These are phyloP conservation scores for Fusarium sp. DNA, from an alignment of 2,329 filamentous ascomycete species.

Conservation along the genomic window DNA sequence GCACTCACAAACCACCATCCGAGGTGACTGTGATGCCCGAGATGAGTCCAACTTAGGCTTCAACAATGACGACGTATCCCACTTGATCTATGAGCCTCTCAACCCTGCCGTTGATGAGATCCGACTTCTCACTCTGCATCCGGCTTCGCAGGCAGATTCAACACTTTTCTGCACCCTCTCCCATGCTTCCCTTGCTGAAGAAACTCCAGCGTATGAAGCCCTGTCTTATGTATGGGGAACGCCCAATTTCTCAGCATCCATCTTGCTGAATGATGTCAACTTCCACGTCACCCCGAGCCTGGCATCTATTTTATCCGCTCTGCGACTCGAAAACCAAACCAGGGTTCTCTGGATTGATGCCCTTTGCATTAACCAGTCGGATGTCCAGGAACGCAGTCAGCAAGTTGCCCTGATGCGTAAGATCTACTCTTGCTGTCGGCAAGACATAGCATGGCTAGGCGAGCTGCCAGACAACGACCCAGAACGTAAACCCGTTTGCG, in stretches of 20 bases:
- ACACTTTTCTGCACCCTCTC: background rate
- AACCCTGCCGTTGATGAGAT: background rate
- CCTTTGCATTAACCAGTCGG: constrained; percentile 28
- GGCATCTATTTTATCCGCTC: background rate
- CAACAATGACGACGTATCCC: background rate
- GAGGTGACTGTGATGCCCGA: background rate
- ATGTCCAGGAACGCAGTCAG: constrained; percentile 9
- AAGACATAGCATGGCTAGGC: constrained; percentile 28
- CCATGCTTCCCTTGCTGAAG: background rate
- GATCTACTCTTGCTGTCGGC: constrained; percentile 17
- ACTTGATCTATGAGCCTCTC: constrained; percentile 8
- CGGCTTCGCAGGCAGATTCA: background rate
- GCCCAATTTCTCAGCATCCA: background rate
- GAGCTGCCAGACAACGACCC: background rate
- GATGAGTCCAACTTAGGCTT: background rate
- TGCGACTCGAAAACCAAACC: rapidly evolving
- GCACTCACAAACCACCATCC: background rate
- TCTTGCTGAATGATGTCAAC: background rate
- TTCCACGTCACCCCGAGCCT: constrained; percentile 17
- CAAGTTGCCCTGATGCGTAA: constrained; percentile 24
- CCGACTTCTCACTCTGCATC: constrained; percentile 9
- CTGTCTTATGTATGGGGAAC: constrained; percentile 32
- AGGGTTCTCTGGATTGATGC: constrained; percentile 28
- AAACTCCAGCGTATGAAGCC: constrained; percentile 12
- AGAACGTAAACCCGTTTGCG: background rate